Evolutionary conservation across 352 stramenopile genomes (phyloP), one percentile per base, ranked within the genome.

Genomic region (Globisporangium nodosum): DNA sequence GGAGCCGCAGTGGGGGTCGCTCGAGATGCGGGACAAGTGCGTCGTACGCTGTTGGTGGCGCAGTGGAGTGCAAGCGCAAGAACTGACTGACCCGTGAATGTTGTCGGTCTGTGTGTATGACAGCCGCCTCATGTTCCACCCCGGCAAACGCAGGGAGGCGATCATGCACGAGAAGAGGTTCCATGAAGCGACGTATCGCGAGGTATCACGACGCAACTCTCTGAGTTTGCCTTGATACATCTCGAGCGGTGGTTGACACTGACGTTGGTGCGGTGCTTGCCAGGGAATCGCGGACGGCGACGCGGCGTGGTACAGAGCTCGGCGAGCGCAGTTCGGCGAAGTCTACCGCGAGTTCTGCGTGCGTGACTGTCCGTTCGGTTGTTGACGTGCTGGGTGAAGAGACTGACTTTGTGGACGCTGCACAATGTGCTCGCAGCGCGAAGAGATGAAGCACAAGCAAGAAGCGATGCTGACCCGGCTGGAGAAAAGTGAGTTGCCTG

Each of bases 391-490:
- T 43, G 15, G 48, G 40, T 39, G 15, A 58, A 33, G 9, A 33
- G 13, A 16, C 24, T 15, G 24, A 15, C 5, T 24, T 21, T 50
- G 27, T 65, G 5, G 16, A 42, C 16, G 31, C 31, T 35, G 31
- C 31, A 35, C 31, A 11, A 27, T 27, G 24, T 27, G 24, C 31
- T 35, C 8, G 31, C 46, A 92, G 82, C 67, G 73, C 12, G 76
- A 90, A 49, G 82, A 92, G 69, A 88, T 70, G 30, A 74, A 73
- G 45, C 76, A 92, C 72, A 92, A 87, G 64, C 82, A 90, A 60
- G 79, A 86, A 57, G 43, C 87, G 39, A 88, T 87, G 74, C 76
- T 90, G 40, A 74, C 76, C 1, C 77, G 79, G 13, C 68, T 90
- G 21, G 79, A 92, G 63, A 92, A 88, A 47, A 70, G 75, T 85